These are phyloP conservation scores for Hymenoscyphus scutula DNA, from an alignment of 2,329 filamentous ascomycete species.

Conservation along the genomic window DNA sequence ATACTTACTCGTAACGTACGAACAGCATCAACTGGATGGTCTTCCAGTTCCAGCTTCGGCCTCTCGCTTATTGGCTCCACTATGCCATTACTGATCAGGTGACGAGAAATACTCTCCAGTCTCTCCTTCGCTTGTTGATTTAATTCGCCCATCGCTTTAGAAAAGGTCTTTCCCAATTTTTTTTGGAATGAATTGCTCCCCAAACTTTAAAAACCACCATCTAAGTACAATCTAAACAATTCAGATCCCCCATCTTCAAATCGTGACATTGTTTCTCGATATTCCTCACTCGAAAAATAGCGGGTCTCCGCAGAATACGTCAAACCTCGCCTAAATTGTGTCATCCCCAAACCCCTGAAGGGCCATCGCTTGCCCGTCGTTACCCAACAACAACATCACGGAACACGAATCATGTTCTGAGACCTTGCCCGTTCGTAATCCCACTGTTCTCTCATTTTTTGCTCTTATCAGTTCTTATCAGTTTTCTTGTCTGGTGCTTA, in stretches of 20 bases:
- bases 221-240: too few relatives aligned
- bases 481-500: neutral
- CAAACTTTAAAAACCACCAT: neutral
- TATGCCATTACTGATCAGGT: neutral
- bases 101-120: slow-evolving; percentile 7
- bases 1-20: slow-evolving; percentile 12
- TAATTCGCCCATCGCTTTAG: too few relatives aligned
- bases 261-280: too few relatives aligned
- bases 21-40: slow-evolving; percentile 37
- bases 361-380: neutral
- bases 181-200: neutral
- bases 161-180: too few relatives aligned
- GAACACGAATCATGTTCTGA: neutral
- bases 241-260: too few relatives aligned
- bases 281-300: slow-evolving; percentile 1
- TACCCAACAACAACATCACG: neutral
- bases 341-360: slow-evolving; percentile 6
- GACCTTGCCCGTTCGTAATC: neutral
- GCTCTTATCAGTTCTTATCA: neutral
- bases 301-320: slow-evolving; percentile 5
- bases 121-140: neutral
- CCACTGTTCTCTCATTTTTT: neutral
- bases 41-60: slow-evolving; percentile 38
- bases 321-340: slow-evolving; percentile 15
- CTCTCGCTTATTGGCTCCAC: neutral